phyloP scores from a whole-genome alignment of 495 filamentous ascomycete genomes.

The Rhypophila decipiens region DNA sequence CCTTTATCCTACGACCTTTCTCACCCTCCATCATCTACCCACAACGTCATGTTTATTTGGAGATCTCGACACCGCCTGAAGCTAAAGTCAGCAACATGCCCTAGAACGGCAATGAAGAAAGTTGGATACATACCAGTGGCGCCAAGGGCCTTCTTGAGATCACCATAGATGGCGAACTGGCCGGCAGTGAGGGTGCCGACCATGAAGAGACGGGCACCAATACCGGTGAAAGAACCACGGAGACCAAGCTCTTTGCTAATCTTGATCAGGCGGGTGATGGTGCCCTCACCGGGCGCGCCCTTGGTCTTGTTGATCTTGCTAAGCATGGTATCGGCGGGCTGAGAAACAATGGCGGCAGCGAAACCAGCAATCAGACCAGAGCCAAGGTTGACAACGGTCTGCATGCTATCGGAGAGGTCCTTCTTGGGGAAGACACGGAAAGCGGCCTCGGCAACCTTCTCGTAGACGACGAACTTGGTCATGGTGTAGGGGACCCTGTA shows the following conservation, averaged over 20 bases:
- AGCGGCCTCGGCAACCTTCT: constrained; percentile 84
- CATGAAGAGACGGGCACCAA: constrained; percentile 90
- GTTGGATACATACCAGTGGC: too few relatives aligned
- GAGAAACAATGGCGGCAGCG: constrained; percentile 91
- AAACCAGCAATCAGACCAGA: constrained; percentile 96
- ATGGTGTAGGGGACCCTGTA: constrained; percentile 96
- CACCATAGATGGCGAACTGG: constrained; percentile 88
- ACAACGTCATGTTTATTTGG: constrained; percentile 42
- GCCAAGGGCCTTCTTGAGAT: constrained; percentile 45
- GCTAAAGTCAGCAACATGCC: not conserved
- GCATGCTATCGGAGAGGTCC: constrained; percentile 59
- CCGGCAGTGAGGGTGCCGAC: constrained; percentile 73
- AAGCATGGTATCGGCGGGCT: constrained; percentile 98
- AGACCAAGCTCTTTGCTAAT: constrained; percentile 92
- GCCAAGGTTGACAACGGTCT: constrained; percentile 90
- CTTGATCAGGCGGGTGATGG: constrained; percentile 85
- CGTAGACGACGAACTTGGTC: constrained; percentile 99
- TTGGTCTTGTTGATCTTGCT: constrained; percentile 99
- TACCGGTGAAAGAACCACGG: constrained; percentile 80
- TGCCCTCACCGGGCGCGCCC: constrained; percentile 92
- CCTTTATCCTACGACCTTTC: not conserved
- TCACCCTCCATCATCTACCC: not conserved
- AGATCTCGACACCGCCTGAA: constrained; percentile 83
- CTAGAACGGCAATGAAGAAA: too few relatives aligned
- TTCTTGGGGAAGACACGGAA: constrained; percentile 73